Percentiles rank a stretch among this genome's conserved stretches.
Evolutionary conservation across 2,329 filamentous ascomycete species (phyloP).

Genomic region (Dryadomyces quercivorus): DNA sequence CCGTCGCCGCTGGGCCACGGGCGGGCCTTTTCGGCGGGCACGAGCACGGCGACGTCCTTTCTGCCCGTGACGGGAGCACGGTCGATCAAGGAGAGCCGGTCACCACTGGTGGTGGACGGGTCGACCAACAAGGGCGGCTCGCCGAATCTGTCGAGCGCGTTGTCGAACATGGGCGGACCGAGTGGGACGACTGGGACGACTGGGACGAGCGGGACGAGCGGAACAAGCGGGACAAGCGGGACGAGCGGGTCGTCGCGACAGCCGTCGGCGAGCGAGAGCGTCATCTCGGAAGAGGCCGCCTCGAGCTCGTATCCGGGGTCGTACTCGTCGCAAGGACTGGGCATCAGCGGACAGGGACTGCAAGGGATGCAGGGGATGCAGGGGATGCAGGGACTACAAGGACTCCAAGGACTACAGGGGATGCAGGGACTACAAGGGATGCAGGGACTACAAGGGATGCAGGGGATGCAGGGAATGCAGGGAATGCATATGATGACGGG

Average conservation of each 20-base stretch:
- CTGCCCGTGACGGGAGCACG: slow-evolving; percentile 16
- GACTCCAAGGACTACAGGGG: not conserved
- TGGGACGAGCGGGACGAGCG: too few species aligned
- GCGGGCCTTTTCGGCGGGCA: slow-evolving; percentile 30
- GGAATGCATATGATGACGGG: too few species aligned
- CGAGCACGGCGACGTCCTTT: slow-evolving; percentile 27
- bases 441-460: not conserved
- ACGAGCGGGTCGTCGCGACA: slow-evolving; percentile 16
- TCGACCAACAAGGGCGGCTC: slow-evolving; percentile 19
- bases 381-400: not conserved
- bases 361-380: not conserved
- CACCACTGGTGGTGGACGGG: slow-evolving; percentile 29
- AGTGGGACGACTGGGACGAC: too few species aligned
- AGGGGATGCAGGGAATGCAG: not conserved
- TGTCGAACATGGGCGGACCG: too few species aligned
- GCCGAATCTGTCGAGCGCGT: not conserved
- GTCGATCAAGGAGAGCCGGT: slow-evolving; percentile 17
- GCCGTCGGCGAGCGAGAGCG: slow-evolving; percentile 16
- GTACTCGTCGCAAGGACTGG: slow-evolving; percentile 17
- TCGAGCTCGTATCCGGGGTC: slow-evolving; percentile 5
- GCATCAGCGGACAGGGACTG: slow-evolving; percentile 9
- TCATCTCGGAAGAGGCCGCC: slow-evolving; percentile 14
- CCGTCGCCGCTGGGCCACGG: slow-evolving; percentile 42
- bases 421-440: not conserved
- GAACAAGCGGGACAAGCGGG: too few species aligned